Base-by-base conservation (phyloP, 352 stramenopile genomes). In the Phytophthora fragariae region DNA sequence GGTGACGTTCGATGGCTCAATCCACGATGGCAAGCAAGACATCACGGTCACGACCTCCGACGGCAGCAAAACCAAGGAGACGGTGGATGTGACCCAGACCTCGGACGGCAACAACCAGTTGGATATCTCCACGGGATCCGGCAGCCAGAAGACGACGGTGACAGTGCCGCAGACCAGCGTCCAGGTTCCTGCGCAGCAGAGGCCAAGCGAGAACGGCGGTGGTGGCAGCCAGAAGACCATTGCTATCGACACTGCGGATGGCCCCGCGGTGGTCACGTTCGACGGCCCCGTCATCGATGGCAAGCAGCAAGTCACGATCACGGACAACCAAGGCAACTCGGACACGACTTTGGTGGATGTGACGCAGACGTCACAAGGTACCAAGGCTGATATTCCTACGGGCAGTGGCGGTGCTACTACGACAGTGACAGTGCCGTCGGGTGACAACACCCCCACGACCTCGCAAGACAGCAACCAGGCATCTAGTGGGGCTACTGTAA, bases 21-120 rank as follows among this genome's bases (percentile, higher is more conserved):
- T 46, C 5, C 9, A 21, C 12, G 35, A 68, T 1, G 37, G 54
- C 17, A 52, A 54, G 46, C 33, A 73, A 41, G 12, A 21, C 0
- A 29, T 73, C 2, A 37, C 52, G 39, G 59, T 73, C 39, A 56
- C 58, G 35, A 52, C 64, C 12, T 17, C 24, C 1, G 49, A 62
- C 24, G 68, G 68, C 0, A 52, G 14, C 14, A 57, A 19, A 8
- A 53, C 37, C 1, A 54, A 9, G 5, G 27, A 52, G 21, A 41
- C 33, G 19, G 53, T 65, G 39, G 15, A 57, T 29, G 47, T 54
- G n/a, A 27, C 29, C 2, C 17, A 46, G 27, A 65, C 53, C 9
- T 19, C 57, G 3, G 27, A 29, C 19, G 47, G 47, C 47, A 27
- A 54, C n/a, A 29, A 54, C 12, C n/a, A 29, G 47, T 10, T 54